These are phyloP conservation scores for Silene coronaria DNA, from an alignment of 179 eudicot genomes.

Conservation along the genomic window DNA sequence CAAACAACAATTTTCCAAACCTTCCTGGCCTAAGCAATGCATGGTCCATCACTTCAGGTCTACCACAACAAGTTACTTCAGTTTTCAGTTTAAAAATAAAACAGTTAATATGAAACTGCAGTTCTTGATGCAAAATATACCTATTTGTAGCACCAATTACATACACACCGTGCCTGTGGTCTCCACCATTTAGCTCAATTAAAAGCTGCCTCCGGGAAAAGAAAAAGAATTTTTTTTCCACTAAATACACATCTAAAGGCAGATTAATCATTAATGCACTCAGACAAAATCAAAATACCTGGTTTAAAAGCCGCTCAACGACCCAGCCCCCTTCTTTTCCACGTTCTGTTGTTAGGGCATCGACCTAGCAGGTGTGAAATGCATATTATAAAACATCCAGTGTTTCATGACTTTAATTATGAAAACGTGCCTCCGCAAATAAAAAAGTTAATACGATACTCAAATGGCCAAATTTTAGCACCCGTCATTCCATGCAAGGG, in stretches of 20 bases:
- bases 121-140: constrained; percentile 23
- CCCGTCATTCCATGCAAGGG: background rate
- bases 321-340: constrained; percentile 80
- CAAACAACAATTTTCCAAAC: constrained; percentile 60
- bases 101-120: background rate
- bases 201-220: constrained; percentile 46
- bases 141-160: constrained; percentile 91
- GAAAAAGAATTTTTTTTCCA: background rate
- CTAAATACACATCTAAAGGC: background rate
- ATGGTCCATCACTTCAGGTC: constrained; percentile 75
- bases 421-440: no score
- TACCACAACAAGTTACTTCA: constrained; percentile 16
- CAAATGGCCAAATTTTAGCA: background rate
- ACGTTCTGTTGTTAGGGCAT: constrained; percentile 71
- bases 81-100: background rate
- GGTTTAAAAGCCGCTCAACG: constrained; percentile 67
- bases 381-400: no score
- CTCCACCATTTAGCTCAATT: constrained; percentile 79
- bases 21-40: constrained; percentile 76
- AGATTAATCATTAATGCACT: background rate
- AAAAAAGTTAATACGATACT: no score
- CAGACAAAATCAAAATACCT: constrained; percentile 36
- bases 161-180: constrained; percentile 63
- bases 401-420: no score
- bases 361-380: constrained; percentile 41